Percentiles rank a stretch among this genome's conserved stretches.
phyloP scores from a whole-genome alignment of 2,329 filamentous ascomycete genomes.

The Alternaria burnsii region DNA sequence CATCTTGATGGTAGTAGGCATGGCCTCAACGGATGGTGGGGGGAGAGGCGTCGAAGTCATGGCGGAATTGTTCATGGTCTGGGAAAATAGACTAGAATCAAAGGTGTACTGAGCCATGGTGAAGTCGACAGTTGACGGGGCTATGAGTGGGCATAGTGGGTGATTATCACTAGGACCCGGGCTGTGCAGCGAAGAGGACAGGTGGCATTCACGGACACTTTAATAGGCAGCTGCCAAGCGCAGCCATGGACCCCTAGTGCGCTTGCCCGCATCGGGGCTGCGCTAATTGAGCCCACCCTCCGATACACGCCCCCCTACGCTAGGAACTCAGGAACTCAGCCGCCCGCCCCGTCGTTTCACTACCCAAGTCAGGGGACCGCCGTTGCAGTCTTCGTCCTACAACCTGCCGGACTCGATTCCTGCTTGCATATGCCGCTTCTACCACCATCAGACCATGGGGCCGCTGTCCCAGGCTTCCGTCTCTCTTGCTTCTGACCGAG shows the following conservation, averaged over 20 bases:
- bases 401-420: constrained; percentile 19
- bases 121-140: constrained; percentile 38
- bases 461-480: neutral
- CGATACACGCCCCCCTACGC: constrained; percentile 26
- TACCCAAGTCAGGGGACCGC: constrained; percentile 28
- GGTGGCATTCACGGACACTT: constrained; percentile 49
- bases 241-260: constrained; percentile 24
- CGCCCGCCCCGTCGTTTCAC: constrained; percentile 39
- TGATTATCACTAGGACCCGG: constrained; percentile 33
- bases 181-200: constrained; percentile 38
- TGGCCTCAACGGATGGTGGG: constrained; percentile 33
- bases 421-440: constrained; percentile 13
- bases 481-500: neutral
- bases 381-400: constrained; percentile 20
- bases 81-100: constrained; percentile 28
- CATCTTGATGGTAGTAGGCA: constrained; percentile 52
- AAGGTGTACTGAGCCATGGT: constrained; percentile 41
- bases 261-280: constrained; percentile 21
- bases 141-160: constrained; percentile 41
- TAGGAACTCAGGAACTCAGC: constrained; percentile 26
- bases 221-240: constrained; percentile 40
- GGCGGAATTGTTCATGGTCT: constrained; percentile 35
- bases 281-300: constrained; percentile 11
- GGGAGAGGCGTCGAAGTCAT: constrained; percentile 34
- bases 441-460: constrained; percentile 1